Percentiles rank a stretch among this genome's conserved stretches.
These are phyloP conservation scores for Spiromastix sp. DNA, from an alignment of 2,329 filamentous ascomycete species.

Conservation along the genomic window DNA sequence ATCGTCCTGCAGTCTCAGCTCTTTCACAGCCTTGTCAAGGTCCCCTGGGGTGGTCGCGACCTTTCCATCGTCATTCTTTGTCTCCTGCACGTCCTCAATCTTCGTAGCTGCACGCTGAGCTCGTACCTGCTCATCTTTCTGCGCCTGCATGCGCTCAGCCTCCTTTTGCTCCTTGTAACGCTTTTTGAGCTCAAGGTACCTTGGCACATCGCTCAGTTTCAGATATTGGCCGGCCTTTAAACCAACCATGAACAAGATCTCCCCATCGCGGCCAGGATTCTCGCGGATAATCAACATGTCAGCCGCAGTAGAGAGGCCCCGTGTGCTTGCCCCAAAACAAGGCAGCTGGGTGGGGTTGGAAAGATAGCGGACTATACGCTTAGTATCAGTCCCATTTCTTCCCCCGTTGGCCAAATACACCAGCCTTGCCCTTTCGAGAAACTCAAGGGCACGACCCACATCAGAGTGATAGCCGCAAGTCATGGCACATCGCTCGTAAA, in stretches of 20 bases:
- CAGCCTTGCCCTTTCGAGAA: conserved; percentile 12
- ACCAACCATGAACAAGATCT: conserved; percentile 14
- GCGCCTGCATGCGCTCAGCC: too few species aligned
- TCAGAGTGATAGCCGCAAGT: conserved; percentile 17
- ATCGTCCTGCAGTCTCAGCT: too few species aligned
- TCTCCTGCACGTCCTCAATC: too few species aligned
- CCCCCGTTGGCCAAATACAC: conserved; percentile 11
- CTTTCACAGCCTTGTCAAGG: too few species aligned
- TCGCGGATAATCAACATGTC: conserved; percentile 6
- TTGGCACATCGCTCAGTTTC: background rate
- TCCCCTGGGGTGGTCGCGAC: too few species aligned
- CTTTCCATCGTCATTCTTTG: too few species aligned
- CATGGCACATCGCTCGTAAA: conserved; percentile 16
- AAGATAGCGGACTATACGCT: conserved; percentile 7
- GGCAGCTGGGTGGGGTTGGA: conserved; percentile 7
- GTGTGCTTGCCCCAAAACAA: conserved; percentile 10
- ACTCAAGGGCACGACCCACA: conserved; percentile 12
- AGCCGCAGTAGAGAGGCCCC: conserved; percentile 9
- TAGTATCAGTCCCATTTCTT: conserved; percentile 4
- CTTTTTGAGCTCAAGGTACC: too few species aligned
- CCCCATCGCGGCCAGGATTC: background rate
- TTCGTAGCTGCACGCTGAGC: too few species aligned
- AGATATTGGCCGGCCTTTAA: background rate
- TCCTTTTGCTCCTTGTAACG: too few species aligned
- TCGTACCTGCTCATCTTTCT: too few species aligned